phyloP scores from a whole-genome alignment of 805 yeast species.

The Myxozyma melibiosi region DNA sequence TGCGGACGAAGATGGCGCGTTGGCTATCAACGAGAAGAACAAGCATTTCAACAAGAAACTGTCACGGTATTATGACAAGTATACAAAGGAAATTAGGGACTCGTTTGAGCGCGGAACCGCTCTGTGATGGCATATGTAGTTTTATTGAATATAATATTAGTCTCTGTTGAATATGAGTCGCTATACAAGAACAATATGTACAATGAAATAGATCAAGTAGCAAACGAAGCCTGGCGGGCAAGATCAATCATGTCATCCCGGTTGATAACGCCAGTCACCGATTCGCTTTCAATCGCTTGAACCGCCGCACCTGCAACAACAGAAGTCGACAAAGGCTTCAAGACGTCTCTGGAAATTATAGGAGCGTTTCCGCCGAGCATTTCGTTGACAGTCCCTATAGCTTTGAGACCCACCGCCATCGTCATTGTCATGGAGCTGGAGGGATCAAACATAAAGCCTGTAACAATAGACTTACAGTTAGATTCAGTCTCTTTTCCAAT shows the following conservation, averaged over 20 bases:
- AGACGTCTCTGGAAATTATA: slow-evolving; percentile 13
- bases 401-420: slow-evolving; percentile 19
- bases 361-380: slow-evolving; percentile 29
- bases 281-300: slow-evolving; percentile 23
- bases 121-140: slow-evolving; percentile 21
- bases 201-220: neutral
- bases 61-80: slow-evolving; percentile 56
- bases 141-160: neutral
- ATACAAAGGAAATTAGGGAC: slow-evolving; percentile 43
- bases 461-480: neutral
- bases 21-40: slow-evolving; percentile 66
- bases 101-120: slow-evolving; percentile 46
- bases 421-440: slow-evolving; percentile 25
- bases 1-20: slow-evolving; percentile 45
- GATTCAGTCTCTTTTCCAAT: neutral
- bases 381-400: slow-evolving; percentile 18
- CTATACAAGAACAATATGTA: slow-evolving; percentile 1
- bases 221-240: slow-evolving; percentile 13
- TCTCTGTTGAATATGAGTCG: neutral
- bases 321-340: slow-evolving; percentile 24
- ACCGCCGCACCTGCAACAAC: slow-evolving; percentile 33
- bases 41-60: slow-evolving; percentile 72
- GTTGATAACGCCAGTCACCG: slow-evolving; percentile 22
- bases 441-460: slow-evolving; percentile 31
- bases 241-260: slow-evolving; percentile 10